Base-by-base conservation (phyloP, 1,284 basidiomycete genomes). In the Papiliotrema laurentii region DNA sequence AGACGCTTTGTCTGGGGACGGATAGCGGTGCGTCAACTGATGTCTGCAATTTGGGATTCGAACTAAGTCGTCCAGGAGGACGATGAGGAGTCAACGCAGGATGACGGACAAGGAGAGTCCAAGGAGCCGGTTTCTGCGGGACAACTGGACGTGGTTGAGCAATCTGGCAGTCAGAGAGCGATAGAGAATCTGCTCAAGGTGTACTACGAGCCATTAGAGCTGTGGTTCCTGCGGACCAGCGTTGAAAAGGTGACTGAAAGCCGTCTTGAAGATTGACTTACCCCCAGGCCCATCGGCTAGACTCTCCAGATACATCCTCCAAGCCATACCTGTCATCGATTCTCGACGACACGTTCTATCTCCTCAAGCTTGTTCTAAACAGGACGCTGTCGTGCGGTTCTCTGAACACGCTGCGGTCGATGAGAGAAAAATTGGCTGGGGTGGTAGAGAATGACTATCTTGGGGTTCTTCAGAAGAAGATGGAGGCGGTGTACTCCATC, bases 321-420 rank as follows among this genome's bases (percentile, higher is more conserved):
- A 66, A 64, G 78, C 89, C 47, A 81, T 87, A 38, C 53, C 57
- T 78, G 18, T 76, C 75, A 1, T 77, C 76, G 6, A 85, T 85
- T 0, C 88, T 93, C 0, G 92, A 97, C 67, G 92, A 97, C 61
- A 87, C 85, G 2, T 97, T 97, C 73, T 97, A 93, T 72, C 85
- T 97, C 49, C 75, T 96, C 54, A 96, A 93, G 71, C 78, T 84
- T 3, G 84, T 92, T 2, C 77, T 92, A 4, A 76, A 81, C 16
- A 80, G 92, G 10, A 75, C 89, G 26, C 67, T 93, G 16, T 84
- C 84, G 0, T 85, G 85, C 0, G 89, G 88, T 0, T 85, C 84
- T 2, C 58, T 83, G 1, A 65, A 67, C 2, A 81, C 80, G 2
- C 78, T 91, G 2, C 76, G 80, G 47, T 76, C 75, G 18, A 83